These are phyloP conservation scores for Ceratocystis alfenasii DNA, from an alignment of 2,329 filamentous ascomycete species.

Conservation along the genomic window DNA sequence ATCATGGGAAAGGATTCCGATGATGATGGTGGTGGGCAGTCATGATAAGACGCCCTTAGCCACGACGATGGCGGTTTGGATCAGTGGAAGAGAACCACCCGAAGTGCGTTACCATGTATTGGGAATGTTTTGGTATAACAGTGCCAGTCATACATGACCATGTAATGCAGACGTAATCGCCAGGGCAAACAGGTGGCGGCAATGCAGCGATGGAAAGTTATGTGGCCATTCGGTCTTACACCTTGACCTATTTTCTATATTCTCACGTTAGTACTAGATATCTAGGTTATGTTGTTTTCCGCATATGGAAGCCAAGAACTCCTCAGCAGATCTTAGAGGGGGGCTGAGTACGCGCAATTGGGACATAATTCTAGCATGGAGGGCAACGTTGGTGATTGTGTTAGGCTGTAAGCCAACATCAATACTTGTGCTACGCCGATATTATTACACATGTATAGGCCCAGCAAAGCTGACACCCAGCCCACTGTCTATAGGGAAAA, in stretches of 20 bases:
- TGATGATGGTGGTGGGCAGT: not conserved
- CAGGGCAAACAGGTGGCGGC: not conserved
- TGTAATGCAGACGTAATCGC: not conserved
- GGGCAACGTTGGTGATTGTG: not conserved
- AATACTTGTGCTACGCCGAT: not conserved
- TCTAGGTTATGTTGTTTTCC: not conserved
- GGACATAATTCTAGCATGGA: not conserved
- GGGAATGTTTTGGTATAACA: not conserved
- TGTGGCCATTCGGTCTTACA: not conserved
- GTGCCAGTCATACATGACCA: not conserved
- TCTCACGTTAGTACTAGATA: not conserved
- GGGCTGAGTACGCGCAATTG: not conserved
- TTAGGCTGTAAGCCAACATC: not conserved
- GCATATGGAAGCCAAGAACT: not conserved
- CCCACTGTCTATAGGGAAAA: conserved; percentile 5
- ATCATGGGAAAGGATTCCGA: too few relatives aligned
- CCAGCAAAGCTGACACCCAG: conserved; percentile 3
- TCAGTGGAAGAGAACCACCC: too few relatives aligned
- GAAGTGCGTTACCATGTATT: not conserved
- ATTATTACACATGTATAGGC: not conserved
- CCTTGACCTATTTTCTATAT: not conserved
- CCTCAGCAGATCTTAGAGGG: not conserved
- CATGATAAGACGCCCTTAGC: not conserved
- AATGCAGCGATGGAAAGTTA: not conserved
- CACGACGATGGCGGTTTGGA: not conserved